Base-by-base conservation (phyloP, 805 yeast species). In the Suhomyces xylopsoci region DNA sequence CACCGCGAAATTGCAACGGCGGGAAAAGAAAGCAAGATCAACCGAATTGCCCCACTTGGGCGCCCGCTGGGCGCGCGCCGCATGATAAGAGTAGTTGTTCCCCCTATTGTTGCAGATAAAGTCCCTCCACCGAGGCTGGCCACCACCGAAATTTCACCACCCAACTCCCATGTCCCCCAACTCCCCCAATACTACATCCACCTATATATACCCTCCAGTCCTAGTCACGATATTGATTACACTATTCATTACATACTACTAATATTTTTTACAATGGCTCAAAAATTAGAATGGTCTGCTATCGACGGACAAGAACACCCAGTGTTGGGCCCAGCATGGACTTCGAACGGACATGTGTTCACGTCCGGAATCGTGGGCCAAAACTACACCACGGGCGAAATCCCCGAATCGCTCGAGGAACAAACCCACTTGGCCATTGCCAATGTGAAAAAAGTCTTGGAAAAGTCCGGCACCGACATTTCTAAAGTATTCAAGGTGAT, bases 401-500 rank as follows among this genome's bases (percentile, higher is more conserved):
- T 74, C 24, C 77, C 83, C 17, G 70, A 65, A 9, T 68, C 71
- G 24, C 67, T 80, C 49, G 78, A 66, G 44, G 70, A 69, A 43
- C 85, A 82, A 63, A 73, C 83, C 19, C 71, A 68, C 51, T 53
- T 66, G 49, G 82, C 82, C 15, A 72, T 81, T 50, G 59, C 65
- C 43, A 79, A 76, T 58, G 66, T 81, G 54, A 67, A 71, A 54
- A 67, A 61, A 2, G 74, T 77, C 5, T 65, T 82, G 47, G 67
- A 68, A 44, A 71, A 72, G 2, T 64, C 80, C 40, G 83, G 83
- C 3, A 71, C 83, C 0, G 72, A 79, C 5, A 41, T 74, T 8
- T 81, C 74, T 49, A 70, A 70, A 49, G 79, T 78, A 7, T 61
- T 81, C 59, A 82, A 82, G 63, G 82, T 80, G 0, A 62, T 79